Base-by-base conservation (phyloP, 1,284 basidiomycete genomes). In the Phlebopus sp. region DNA sequence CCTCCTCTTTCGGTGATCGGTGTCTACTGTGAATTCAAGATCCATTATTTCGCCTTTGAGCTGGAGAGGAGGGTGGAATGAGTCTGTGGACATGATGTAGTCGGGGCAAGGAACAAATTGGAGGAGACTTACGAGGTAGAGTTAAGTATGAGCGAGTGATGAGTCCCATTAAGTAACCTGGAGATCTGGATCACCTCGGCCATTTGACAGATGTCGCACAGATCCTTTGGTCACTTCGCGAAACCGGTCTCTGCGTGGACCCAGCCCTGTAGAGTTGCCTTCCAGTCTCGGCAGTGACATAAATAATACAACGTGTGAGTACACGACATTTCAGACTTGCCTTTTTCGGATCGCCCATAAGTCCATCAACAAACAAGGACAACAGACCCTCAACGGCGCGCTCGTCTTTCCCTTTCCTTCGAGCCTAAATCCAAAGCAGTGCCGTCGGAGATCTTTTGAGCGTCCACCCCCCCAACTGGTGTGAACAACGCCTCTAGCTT, bases 1-100 rank as follows among this genome's bases (percentile, higher is more conserved):
- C 62, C 91, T 78, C 55, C 84, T 79, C 62, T 81, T 81, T 45
- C 81, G 78, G 58, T 84, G 82, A 69, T 84, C 82, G 6, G 79
- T 81, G 60, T 84, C 82, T 47, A 81, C 64, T 53, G 77, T 77
- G 66, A 84, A 79, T 59, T 84, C 82, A 42, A 84, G 73, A 66
- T 84, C 82, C 77, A 84, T 79, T 54, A 81, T 73, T 63, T 81
- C 80, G 59, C 78, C 79, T 59, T 82, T 82, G 63, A 79, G 75
- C 59, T 82, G 81, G 39, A 78, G 62, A 42, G 68, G 52, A 36
- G 56, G 49, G 32, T 56, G 43, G 54, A 60, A 60, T 39, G 63
- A 40, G 56, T 66, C 62, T 53, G 69, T 55, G 54, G 62, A 58
- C 71, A 74, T 74, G 52, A 8, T 23, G 18, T 54, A 19, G 46